Base-by-base conservation (phyloP, 2,329 filamentous ascomycete genomes). In the Fusarium veterinarium region DNA sequence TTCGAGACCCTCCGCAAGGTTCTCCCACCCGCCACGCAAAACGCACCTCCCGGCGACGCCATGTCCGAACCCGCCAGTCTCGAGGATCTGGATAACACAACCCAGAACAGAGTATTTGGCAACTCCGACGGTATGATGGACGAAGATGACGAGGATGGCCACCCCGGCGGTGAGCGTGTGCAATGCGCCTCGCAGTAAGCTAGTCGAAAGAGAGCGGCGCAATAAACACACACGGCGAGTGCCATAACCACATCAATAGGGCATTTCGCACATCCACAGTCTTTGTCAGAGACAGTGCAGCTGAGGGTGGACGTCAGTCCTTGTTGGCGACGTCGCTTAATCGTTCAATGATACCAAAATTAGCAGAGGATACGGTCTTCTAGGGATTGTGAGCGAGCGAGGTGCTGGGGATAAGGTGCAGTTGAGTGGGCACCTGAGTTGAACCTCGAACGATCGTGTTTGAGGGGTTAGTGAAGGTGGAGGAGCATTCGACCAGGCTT, bases 51-150 rank as follows among this genome's bases (percentile, higher is more conserved):
- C 9, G 78, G 87, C 33, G 95, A 98, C 79, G 91, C 93, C 37
- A 98, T 98, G 95, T 93, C 93, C 25, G 96, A 99, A 79, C 92
- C 94, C 76, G 97, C 92, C 77, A 90, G 93, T 56, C 88, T 98
- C 38, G 95, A 98, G 82, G 93, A 97, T 67, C 87, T 97, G 45
- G 95, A 98, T 45, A 90, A 87, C 78, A 85, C 89, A 49, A 83
- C 86, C 38, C 88, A 90, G 79, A 88, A 88, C 60, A 88, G 92
- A 75, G 92, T 92, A 48, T 92, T 93, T 73, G 91, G 91, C 67
- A 91, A 89, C 72, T 85, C 86, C 28, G 86, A 84, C 49, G 84
- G 83, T 60, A 81, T 82, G 69, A 90, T 90, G 86, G 92, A 94
- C 2, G 93, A 95, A 44, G 93, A 95, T 17, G 93, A 95, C 12